Evolutionary conservation across 176 grass and related monocot genomes (phyloP).

Genomic region (Leersia perrieri): DNA sequence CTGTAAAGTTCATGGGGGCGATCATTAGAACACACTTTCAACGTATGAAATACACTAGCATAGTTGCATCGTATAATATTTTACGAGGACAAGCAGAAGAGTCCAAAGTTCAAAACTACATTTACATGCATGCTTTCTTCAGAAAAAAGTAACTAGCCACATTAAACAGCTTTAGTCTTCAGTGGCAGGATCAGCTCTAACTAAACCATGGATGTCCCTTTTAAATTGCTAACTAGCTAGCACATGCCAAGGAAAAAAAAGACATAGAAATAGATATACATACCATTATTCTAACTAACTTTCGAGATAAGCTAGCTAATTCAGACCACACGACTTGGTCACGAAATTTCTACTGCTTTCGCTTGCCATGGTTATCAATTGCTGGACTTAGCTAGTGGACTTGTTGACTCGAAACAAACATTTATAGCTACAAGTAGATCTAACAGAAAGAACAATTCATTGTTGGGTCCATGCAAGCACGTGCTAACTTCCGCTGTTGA

Average conservation of each 20-base stretch:
- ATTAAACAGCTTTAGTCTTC: not conserved
- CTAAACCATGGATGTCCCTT: not conserved
- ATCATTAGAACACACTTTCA: conserved; percentile 18
- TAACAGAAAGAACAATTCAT: not conserved
- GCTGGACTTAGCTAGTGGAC: not conserved
- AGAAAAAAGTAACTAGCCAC: not conserved
- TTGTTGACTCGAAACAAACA: not conserved
- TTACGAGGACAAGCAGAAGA: not conserved
- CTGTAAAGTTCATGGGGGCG: not conserved
- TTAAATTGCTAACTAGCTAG: not conserved
- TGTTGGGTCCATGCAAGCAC: conserved; percentile 3
- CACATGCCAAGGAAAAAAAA: conserved; percentile 36
- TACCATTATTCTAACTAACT: not conserved
- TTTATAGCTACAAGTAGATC: conserved; percentile 1
- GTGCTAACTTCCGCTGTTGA: conserved; percentile 31
- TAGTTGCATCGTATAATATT: too few species aligned
- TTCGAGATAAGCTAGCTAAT: not conserved
- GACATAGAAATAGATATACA: not conserved
- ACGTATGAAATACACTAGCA: not conserved
- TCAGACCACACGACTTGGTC: conserved; percentile 16
- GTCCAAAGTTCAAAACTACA: not conserved
- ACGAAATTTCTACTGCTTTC: conserved; percentile 18
- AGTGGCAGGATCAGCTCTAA: not conserved
- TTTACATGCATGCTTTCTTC: conserved; percentile 7
- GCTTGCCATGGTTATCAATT: conserved; percentile 1